Percentiles rank a stretch among this genome's conserved stretches.
phyloP scores from a whole-genome alignment of 345 rosid species.

The Streptanthus diversifolius region DNA sequence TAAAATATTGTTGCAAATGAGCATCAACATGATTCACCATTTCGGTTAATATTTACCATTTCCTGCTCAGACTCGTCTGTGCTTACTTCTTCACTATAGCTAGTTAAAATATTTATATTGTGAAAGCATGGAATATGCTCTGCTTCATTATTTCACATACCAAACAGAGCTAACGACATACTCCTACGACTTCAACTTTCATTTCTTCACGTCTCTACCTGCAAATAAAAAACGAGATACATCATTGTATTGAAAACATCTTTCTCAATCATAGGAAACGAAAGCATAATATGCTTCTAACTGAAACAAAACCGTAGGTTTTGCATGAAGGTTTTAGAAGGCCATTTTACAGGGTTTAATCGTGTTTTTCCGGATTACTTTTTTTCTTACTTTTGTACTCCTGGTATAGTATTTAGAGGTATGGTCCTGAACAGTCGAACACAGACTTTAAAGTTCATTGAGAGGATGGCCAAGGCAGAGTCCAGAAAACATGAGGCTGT shows the following conservation, averaged over 20 bases:
- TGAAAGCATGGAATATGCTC: slow-evolving; percentile 34
- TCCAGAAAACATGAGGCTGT: background rate
- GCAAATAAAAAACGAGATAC: slow-evolving; percentile 10
- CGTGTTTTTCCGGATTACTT: too few species aligned
- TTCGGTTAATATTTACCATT: slow-evolving; percentile 8
- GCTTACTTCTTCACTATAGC: slow-evolving; percentile 9
- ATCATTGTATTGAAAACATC: background rate
- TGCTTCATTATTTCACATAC: slow-evolving; percentile 30
- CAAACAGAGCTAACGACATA: slow-evolving; percentile 30
- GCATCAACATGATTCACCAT: slow-evolving; percentile 15
- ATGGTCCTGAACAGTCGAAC: slow-evolving; percentile 16
- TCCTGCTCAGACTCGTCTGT: slow-evolving; percentile 2
- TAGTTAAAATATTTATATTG: slow-evolving; percentile 15
- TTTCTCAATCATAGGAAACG: slow-evolving; percentile 2
- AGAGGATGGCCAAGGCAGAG: slow-evolving; percentile 15
- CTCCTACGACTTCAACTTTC: slow-evolving; percentile 11
- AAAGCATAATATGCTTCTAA: slow-evolving; percentile 11
- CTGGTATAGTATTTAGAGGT: background rate
- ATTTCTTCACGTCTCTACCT: slow-evolving; percentile 35
- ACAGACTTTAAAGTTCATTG: slow-evolving; percentile 14
- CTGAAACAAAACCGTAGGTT: background rate
- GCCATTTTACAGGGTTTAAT: background rate
- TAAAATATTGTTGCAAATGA: slow-evolving; percentile 5
- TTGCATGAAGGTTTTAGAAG: background rate
- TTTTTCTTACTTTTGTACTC: background rate